A percentile compares a stretch with the other conserved stretches of the same genome.
phyloP scores from a whole-genome alignment of 139 green algal genomes.

The Bryopsis sp. region DNA sequence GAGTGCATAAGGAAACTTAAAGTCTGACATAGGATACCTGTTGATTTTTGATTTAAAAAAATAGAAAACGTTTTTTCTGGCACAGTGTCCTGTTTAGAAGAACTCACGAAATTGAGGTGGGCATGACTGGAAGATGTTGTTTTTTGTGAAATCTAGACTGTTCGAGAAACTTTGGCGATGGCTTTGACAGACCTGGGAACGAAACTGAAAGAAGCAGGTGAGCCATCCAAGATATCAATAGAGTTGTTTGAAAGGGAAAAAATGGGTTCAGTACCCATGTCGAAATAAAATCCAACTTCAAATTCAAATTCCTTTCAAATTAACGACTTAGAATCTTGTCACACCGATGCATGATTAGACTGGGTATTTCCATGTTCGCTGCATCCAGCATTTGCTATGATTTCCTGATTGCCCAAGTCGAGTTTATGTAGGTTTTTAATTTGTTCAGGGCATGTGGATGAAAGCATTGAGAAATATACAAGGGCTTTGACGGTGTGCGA shows the following conservation, averaged over 20 bases:
- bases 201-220: constrained; percentile 50
- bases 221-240: background rate
- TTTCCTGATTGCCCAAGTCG: background rate
- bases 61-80: background rate
- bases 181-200: constrained; percentile 83
- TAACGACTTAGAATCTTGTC: background rate
- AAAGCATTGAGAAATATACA: constrained; percentile 47
- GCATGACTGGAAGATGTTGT: background rate
- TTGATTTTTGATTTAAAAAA: background rate
- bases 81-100: background rate
- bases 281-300: background rate
- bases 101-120: background rate
- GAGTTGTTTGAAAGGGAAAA: background rate
- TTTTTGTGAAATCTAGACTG: background rate
- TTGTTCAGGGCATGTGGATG: constrained; percentile 22
- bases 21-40: background rate
- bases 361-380: background rate
- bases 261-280: background rate
- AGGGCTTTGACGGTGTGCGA: constrained; percentile 38
- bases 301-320: background rate
- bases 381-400: background rate
- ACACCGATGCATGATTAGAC: background rate
- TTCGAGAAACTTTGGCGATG: constrained; percentile 51
- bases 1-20: background rate
- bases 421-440: background rate